Evolutionary conservation across 2,329 filamentous ascomycete species (phyloP), one percentile per base, ranked within the genome.

Genomic region (Plenodomus biglobosus): DNA sequence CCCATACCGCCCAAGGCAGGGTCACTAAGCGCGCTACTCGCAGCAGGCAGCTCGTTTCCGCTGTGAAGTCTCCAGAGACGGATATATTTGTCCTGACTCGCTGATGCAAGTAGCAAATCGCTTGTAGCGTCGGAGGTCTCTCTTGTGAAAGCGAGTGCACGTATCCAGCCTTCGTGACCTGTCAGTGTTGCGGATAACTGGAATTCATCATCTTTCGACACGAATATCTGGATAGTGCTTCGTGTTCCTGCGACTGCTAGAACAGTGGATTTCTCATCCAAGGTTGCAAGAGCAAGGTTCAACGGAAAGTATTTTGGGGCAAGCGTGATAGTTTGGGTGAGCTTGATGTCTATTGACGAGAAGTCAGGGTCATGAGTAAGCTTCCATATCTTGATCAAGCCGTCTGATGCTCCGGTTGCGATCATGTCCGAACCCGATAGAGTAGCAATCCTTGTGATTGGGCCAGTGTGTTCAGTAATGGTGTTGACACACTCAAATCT

Each of bases 71-170:
- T 84, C 94, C 94, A 99, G 30, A 99, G 81, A 35, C 94, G 87
- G 50, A 97, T 86, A 64, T 97, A 99, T 74, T 95, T 96, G 73
- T 99, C 94, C 71, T 99, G 94, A 68, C 92, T 97, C 18, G 92
- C 92, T 10, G 92, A 97, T 0, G 92, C 90, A 17, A 99, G 80
- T 18, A 97, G 74, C 3, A 95, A 69, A 67, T 96, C 92, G 43
- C 82, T 82, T 0, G 75, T 71, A 0, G 73, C 57, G 18, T 75
- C 73, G 1, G 75, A 66, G 13, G 73, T 80, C 65, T 94, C 88
- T 50, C 76, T 76, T 1, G 83, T 82, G 58, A 99, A 94, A 54
- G 86, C 86, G 11, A 99, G 78, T 13, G 90, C 92, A 40, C 92
- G 81, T 39, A 99, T 85, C 94, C 94, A 99, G 47, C 89, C 92